Percentiles rank a stretch among this genome's conserved stretches.
Conservation (phyloP, 257 asterid species). For the Lycium barbarum region DNA sequence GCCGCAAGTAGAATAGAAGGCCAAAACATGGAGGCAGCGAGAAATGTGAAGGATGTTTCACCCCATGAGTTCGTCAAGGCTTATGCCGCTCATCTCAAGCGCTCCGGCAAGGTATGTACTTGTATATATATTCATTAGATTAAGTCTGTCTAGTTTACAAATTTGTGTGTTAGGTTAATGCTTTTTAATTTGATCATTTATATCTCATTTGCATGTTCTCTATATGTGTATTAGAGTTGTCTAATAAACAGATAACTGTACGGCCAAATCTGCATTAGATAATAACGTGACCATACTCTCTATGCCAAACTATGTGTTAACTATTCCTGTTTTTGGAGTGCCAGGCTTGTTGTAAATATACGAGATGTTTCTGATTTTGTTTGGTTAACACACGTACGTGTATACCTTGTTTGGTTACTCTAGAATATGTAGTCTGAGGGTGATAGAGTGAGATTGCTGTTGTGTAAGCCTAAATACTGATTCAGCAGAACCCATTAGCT, state of each 20-base stretch:
- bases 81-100: slow-evolving; percentile 87
- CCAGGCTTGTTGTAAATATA: background rate
- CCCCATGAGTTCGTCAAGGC: slow-evolving; percentile 87
- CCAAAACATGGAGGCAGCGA: slow-evolving; percentile 69
- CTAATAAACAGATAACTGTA: background rate
- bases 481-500: background rate
- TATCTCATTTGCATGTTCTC: background rate
- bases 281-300: background rate
- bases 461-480: background rate
- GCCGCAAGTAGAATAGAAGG: slow-evolving; percentile 29
- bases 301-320: background rate
- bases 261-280: background rate
- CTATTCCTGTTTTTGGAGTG: background rate
- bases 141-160: too few species aligned
- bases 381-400: background rate
- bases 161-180: background rate
- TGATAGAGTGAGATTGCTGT: background rate
- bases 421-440: background rate
- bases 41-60: slow-evolving; percentile 83
- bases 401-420: background rate
- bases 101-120: slow-evolving; percentile 85
- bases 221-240: background rate
- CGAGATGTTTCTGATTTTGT: background rate
- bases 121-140: background rate
- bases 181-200: background rate